Conservation (phyloP, 176 grass and related monocot species). For the Elaeis guineensis region DNA sequence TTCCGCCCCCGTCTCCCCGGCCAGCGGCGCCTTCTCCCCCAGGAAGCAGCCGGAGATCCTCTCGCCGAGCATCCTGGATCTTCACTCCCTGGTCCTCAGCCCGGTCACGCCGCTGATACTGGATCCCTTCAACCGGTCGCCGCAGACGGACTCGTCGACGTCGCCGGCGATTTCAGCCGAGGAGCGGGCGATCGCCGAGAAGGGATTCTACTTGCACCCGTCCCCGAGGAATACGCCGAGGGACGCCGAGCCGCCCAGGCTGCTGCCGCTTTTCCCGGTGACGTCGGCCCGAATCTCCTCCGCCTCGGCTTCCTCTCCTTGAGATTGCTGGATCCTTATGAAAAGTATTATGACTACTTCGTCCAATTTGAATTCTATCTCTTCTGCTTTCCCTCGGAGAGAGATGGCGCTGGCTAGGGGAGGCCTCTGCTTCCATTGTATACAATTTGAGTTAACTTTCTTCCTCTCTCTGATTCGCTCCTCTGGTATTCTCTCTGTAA, state of each 20-base stretch:
- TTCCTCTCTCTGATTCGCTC: too few relatives aligned
- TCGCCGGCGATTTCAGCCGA: constrained; percentile 50
- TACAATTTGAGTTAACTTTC: too few relatives aligned
- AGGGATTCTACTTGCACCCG: constrained; percentile 85
- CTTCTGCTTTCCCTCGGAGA: too few relatives aligned
- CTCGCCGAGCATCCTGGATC: constrained; percentile 87
- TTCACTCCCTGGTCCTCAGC: constrained; percentile 76
- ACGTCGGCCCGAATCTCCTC: not conserved
- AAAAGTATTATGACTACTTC: too few relatives aligned
- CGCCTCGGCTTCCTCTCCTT: not conserved
- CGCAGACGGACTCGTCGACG: constrained; percentile 25
- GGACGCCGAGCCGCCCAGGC: not conserved
- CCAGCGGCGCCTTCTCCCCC: constrained; percentile 14
- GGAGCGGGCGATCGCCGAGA: constrained; percentile 73
- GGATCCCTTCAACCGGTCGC: constrained; percentile 62
- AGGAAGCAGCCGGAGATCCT: constrained; percentile 52
- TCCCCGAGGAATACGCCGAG: constrained; percentile 35
- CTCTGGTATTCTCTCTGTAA: too few relatives aligned
- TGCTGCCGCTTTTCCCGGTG: not conserved
- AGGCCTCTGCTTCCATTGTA: too few relatives aligned
- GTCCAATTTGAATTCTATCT: too few relatives aligned
- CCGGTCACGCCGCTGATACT: constrained; percentile 74
- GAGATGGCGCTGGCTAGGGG: too few relatives aligned
- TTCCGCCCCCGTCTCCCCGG: constrained; percentile 22
- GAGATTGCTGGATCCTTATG: not conserved